Evolutionary conservation across 2,329 filamentous ascomycete genomes (phyloP).

Genomic region (Sporothrix humicola): DNA sequence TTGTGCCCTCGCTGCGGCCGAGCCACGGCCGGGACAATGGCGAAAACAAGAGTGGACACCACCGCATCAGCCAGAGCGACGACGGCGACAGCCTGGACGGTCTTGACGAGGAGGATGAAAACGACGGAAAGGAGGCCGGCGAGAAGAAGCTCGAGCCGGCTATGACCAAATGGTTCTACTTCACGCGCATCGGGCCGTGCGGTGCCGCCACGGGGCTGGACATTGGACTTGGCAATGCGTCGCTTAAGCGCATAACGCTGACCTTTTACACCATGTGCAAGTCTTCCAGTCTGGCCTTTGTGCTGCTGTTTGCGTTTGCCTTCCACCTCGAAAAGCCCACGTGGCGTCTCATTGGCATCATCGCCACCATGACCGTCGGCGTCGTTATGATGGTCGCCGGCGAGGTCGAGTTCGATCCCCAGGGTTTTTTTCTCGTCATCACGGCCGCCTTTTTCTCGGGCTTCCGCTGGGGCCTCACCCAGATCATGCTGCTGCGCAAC

Average conservation of each 20-base stretch:
- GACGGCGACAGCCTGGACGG: neutral
- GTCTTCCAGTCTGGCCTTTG: slow-evolving; percentile 93
- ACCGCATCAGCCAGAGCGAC: neutral
- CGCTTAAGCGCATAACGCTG: slow-evolving; percentile 91
- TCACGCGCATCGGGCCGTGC: slow-evolving; percentile 89
- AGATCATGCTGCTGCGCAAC: slow-evolving; percentile 91
- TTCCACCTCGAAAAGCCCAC: slow-evolving; percentile 91
- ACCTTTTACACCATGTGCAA: slow-evolving; percentile 99
- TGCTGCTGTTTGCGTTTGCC: slow-evolving; percentile 91
- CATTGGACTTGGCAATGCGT: slow-evolving; percentile 95
- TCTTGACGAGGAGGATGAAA: neutral
- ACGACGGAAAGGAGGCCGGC: slow-evolving; percentile 44
- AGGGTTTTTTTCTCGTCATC: slow-evolving; percentile 92
- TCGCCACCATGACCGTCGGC: slow-evolving; percentile 87
- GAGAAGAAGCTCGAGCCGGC: slow-evolving; percentile 50
- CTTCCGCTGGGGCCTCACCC: slow-evolving; percentile 97
- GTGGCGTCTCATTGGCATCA: slow-evolving; percentile 82
- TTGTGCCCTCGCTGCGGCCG: slow-evolving; percentile 78
- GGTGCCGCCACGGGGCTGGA: slow-evolving; percentile 92
- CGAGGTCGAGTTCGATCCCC: slow-evolving; percentile 84
- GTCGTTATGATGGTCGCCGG: slow-evolving; percentile 99
- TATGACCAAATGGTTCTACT: slow-evolving; percentile 89
- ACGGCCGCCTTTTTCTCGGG: slow-evolving; percentile 92
- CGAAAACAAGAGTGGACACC: neutral
- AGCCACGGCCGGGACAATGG: slow-evolving; percentile 47